Evolutionary conservation across 2,329 filamentous ascomycete genomes (phyloP), one percentile per base, ranked within the genome.

Genomic region (Calonectria leucothoes): DNA sequence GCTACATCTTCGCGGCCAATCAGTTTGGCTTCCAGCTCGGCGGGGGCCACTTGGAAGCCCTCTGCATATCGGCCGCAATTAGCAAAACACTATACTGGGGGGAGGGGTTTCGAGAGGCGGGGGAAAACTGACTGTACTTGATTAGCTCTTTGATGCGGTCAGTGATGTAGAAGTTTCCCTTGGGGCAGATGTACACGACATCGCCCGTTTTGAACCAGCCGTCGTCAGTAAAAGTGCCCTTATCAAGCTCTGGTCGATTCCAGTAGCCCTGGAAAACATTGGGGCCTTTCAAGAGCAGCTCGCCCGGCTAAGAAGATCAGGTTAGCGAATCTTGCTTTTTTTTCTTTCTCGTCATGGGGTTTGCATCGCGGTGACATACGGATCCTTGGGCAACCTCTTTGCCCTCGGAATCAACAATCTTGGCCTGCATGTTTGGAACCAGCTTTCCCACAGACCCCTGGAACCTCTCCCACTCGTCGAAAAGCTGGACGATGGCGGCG

Each of bases 141-240:
- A 88, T 87, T 69, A 88, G 92, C 78, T 91, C 93, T 87, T 95
- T 95, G 81, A 92, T 91, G 37, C 95, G 93, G 82, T 98, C 96
- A 1, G 96, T 98, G 82, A 98, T 96, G 86, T 93, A 98, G 80
- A 97, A 94, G 81, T 97, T 94, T 35, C 94, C 94, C 64, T 94
- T 89, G 57, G 89, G 86, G 81, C 98, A 94, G 79, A 94, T 91
- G 76, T 94, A 92, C 5, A 95, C 94, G 31, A 98, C 92, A 80
- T 98, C 96, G 2, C 96, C 96, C 0, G 96, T 98, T 84, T 93
- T 96, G 89, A 98, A 98, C 87, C 92, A 98, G 1, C 95, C 95
- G 76, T 97, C 95, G 0, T 86, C 77, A 3, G 93, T 94, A 74
- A 97, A 91, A 0, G 93, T 92, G 57, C 94, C 92, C 3, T 86